A percentile compares a stretch with the other conserved stretches of the same genome.
These are phyloP conservation scores for Trichaptum fuscoviolaceum DNA, from an alignment of 768 basidiomycete species.

Conservation along the genomic window DNA sequence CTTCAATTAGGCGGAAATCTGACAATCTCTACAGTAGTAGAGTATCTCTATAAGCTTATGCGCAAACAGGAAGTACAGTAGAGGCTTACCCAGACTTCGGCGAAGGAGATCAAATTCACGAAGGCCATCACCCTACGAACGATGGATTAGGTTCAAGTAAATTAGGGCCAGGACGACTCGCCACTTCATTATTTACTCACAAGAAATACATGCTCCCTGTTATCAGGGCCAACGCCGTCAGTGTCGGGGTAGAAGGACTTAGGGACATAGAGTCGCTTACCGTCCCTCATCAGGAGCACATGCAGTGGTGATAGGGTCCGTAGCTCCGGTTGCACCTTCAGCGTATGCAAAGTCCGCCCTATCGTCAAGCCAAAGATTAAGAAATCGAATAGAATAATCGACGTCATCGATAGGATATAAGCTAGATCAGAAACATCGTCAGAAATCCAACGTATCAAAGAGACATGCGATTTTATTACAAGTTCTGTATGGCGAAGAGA, in stretches of 20 bases:
- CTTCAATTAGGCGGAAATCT: neutral
- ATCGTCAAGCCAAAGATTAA: neutral
- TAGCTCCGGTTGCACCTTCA: neutral
- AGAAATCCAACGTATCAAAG: no score
- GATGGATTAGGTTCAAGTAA: neutral
- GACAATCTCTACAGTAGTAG: neutral
- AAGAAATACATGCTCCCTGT: neutral
- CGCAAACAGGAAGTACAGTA: neutral
- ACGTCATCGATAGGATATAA: neutral
- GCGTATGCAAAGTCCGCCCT: neutral
- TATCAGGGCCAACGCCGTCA: neutral
- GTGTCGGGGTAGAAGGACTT: neutral
- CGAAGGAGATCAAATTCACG: neutral
- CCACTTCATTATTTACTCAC: neutral
- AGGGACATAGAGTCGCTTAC: neutral
- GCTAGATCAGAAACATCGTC: neutral
- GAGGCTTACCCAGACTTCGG: neutral
- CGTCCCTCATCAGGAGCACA: neutral
- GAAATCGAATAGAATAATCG: neutral
- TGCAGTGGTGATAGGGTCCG: neutral
- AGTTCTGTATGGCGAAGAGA: no score
- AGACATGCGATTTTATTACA: no score
- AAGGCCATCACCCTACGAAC: neutral
- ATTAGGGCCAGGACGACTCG: neutral
- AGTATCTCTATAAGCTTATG: neutral